phyloP scores from a whole-genome alignment of 306 rosid species.

The Pueraria montana region DNA sequence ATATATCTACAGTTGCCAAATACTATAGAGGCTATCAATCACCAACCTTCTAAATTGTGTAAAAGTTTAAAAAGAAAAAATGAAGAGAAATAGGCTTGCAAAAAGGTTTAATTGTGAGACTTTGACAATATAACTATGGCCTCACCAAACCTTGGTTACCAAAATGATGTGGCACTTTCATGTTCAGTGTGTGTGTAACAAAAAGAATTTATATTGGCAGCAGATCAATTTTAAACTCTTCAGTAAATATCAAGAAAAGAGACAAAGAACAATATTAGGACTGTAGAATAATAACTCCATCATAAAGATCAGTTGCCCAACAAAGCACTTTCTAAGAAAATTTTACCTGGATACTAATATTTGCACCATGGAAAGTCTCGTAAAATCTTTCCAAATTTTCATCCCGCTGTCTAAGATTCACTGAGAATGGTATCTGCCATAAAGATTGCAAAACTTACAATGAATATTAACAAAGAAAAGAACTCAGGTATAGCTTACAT shows the following conservation, averaged over 20 bases:
- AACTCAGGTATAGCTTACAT: neutral
- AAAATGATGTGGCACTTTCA: conserved; percentile 17
- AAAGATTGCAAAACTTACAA: conserved; percentile 29
- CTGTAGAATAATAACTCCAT: conserved; percentile 7
- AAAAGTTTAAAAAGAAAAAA: conserved; percentile 12
- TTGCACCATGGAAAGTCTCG: conserved; percentile 93
- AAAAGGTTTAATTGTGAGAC: neutral
- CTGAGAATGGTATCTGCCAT: conserved; percentile 85
- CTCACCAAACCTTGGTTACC: conserved; percentile 25
- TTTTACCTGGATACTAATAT: conserved; percentile 89
- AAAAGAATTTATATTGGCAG: neutral
- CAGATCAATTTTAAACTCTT: conserved; percentile 18
- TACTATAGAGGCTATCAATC: conserved; percentile 73
- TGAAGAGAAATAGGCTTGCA: neutral
- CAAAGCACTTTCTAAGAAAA: conserved; percentile 20
- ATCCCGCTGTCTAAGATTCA: conserved; percentile 67
- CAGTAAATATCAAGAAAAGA: neutral
- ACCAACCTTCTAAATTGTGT: conserved; percentile 41
- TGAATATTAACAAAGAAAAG: conserved; percentile 29
- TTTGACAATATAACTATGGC: neutral
- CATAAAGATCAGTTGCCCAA: conserved; percentile 10
- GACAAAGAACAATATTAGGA: neutral
- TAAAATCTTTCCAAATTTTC: conserved; percentile 71
- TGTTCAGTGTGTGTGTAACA: conserved; percentile 2
- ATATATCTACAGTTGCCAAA: conserved; percentile 78